Conservation (phyloP, 257 asterid species). For the Linderniella brevidens region DNA sequence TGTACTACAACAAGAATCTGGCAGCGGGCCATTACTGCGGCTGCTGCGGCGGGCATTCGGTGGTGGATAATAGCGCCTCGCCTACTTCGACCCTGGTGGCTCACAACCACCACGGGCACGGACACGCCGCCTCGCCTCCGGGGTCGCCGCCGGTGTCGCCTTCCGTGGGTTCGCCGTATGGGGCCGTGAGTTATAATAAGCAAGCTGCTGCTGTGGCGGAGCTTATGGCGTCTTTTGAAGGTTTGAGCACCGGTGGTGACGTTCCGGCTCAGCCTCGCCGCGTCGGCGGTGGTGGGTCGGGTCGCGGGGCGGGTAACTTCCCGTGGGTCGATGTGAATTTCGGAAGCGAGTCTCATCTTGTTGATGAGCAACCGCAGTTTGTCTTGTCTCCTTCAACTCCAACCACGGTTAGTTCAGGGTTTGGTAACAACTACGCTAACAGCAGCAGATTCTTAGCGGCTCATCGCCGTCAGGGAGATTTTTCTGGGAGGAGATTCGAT, state of each 20-base stretch:
- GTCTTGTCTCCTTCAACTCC: constrained; percentile 51
- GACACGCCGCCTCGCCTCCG: constrained; percentile 23
- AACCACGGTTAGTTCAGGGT: constrained; percentile 13
- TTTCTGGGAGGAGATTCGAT: constrained; percentile 5
- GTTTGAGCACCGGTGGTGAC: constrained; percentile 18
- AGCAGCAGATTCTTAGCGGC: constrained; percentile 6
- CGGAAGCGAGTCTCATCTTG: not conserved
- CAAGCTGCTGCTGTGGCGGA: constrained; percentile 16
- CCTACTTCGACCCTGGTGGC: constrained; percentile 53
- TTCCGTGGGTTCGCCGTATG: constrained; percentile 9
- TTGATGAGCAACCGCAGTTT: constrained; percentile 41
- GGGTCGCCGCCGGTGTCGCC: constrained; percentile 45
- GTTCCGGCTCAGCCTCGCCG: not conserved
- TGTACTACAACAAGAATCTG: not conserved
- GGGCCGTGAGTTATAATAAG: not conserved
- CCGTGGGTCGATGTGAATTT: constrained; percentile 43
- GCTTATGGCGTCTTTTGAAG: constrained; percentile 49
- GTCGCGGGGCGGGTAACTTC: constrained; percentile 4
- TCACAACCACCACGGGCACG: too few species aligned
- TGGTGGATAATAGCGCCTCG: constrained; percentile 20
- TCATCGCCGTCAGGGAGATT: not conserved
- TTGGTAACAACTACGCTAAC: constrained; percentile 8
- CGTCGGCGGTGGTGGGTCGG: not conserved
- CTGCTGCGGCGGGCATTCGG: constrained; percentile 38
- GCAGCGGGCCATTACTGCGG: constrained; percentile 12